Base-by-base conservation (phyloP, 2,329 filamentous ascomycete genomes). In the Alternaria sp. region DNA sequence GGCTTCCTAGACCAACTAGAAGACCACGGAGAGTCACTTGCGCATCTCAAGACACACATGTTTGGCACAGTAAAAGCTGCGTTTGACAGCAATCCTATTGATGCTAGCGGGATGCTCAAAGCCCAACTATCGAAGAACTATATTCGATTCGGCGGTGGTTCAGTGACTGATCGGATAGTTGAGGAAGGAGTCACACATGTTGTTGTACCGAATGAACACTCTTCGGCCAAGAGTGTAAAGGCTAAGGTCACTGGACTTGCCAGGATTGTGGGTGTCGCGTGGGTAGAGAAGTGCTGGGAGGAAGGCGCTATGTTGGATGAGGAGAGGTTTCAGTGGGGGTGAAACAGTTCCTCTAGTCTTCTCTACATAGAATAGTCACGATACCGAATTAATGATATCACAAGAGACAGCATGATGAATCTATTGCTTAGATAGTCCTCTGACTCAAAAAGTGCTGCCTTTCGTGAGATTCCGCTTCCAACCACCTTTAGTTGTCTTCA, bases 261-360 rank as follows among this genome's bases (percentile, higher is more conserved):
- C 0, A 84, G 92, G 65, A 79, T 94, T 7, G 90, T 97, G 2
- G 85, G 81, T 0, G 76, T 84, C 10, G 82, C 83, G 14, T 99
- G 95, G 95, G 80, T 97, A 0, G 85, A 89, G 52, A 88, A 91
- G 54, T 92, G 92, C 71, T 97, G 94, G 93, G 83, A 83, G 60
- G 92, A 94, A 75, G 85, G 84, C 65, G 97, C 93, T 1, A 73
- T 91, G 62, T 76, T 97, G 48, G 92, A 97, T 66, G 94, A 97
- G 54, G 78, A 78, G 53, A 67, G 74, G 32, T 79, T 74, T 48
- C 74, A 75, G 32, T 78, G 75, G 76, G 74, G 74, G 8, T 75
- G 64, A 43, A 69, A 27, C 27, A 12, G 7, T 7, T 36, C 28
- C 28, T 11, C 28, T 30, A 30, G 28, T 30, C 9, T 11, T 30